Evolutionary conservation across 345 rosid genomes (phyloP), one percentile per base, ranked within the genome.

Genomic region (Bretschneidera sinensis): DNA sequence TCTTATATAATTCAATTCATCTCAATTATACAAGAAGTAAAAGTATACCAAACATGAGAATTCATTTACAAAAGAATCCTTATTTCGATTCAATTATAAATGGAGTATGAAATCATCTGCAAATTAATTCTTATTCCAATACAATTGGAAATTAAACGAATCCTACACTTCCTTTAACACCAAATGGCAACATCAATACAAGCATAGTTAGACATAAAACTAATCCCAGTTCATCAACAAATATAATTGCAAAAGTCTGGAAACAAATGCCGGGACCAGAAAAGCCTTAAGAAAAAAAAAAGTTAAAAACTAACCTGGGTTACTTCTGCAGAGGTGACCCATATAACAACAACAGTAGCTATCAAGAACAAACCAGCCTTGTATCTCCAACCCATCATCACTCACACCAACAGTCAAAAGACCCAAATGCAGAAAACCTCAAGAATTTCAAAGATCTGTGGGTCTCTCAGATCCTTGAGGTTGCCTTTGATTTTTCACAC

Each of bases 271-370:
- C 16, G 10, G 45, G 45, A 39, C 6, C 11, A 39, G 15, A 39
- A n/a, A 11, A 5, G 16, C 10, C 15, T 39, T 5, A 14, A 39
- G 10, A 9, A 1, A 39, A 39, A 39, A 13, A 39, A 28, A 28
- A 8, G 3, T 28, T 3, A 28, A 8, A 13, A 11, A 39, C 45
- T 4, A 39, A 84, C 92, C 98, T 88, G 97, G 74, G 96, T 87
- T 51, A 87, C 92, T 79, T 87, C 92, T 33, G 94, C 97, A 28
- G 91, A 89, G 68, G 89, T 72, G 66, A 89, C 95, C 97, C 94
- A 87, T 68, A 94, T 94, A 65, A 94, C 60, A 68, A 94, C 99
- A 63, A 94, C 99, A 53, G 97, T 78, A 35, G 69, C 84, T 33
- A 94, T 94, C 71, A 94, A 79, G 65, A 90, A 81, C 74, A 94